These are phyloP conservation scores for Trypanosoma boissoni DNA, from an alignment of 208 protist genomes.

Conservation along the genomic window DNA sequence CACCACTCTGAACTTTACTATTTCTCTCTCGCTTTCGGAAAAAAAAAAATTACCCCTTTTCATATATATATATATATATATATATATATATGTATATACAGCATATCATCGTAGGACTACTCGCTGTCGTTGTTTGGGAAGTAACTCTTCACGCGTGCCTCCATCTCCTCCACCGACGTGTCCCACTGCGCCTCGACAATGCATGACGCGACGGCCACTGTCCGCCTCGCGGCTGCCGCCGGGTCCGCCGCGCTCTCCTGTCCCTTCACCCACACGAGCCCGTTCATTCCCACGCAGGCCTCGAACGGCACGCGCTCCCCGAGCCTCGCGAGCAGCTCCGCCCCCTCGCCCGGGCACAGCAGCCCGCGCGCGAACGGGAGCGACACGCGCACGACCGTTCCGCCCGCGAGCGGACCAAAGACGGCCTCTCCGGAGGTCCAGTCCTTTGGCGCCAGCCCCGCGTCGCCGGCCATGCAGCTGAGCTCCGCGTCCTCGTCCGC, in stretches of 20 bases:
- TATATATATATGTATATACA: too few species aligned
- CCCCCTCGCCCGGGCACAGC: conserved; percentile 39
- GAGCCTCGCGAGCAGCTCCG: conserved; percentile 57
- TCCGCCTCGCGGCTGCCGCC: conserved; percentile 47
- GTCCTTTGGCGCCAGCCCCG: conserved; percentile 68
- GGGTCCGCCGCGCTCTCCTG: conserved; percentile 38
- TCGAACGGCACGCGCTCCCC: conserved; percentile 71
- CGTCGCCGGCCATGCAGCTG: conserved; percentile 68
- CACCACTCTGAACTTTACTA: not conserved
- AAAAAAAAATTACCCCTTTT: too few species aligned
- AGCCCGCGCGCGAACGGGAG: conserved; percentile 67
- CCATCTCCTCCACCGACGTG: conserved; percentile 59
- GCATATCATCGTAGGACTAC: too few species aligned
- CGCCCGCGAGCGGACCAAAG: conserved; percentile 74
- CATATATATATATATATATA: too few species aligned
- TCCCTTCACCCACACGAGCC: conserved; percentile 80
- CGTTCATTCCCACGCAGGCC: conserved; percentile 73
- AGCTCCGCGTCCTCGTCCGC: conserved; percentile 53
- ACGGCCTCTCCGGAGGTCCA: conserved; percentile 80
- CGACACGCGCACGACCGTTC: conserved; percentile 57
- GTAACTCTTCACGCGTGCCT: conserved; percentile 61
- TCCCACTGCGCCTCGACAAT: conserved; percentile 74
- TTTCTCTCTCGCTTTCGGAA: not conserved
- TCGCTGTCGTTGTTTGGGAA: conserved; percentile 39
- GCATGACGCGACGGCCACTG: conserved; percentile 70